A percentile compares a stretch with the other conserved stretches of the same genome.
phyloP scores from a whole-genome alignment of 2,329 filamentous ascomycete species.

The Verruconis gallopava region DNA sequence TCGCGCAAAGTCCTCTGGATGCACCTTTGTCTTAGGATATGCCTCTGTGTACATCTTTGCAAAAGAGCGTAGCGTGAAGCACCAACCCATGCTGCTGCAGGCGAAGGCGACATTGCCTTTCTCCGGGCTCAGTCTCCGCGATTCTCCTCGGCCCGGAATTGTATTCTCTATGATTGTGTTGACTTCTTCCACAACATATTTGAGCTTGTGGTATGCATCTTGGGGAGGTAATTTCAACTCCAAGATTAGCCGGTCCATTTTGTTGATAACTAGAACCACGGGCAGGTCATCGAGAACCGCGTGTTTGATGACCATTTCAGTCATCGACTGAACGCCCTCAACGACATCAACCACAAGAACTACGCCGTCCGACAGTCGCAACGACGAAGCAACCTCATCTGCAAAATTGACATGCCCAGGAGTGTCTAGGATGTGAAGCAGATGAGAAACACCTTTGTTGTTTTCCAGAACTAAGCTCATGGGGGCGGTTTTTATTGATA shows the following conservation, averaged over 20 bases:
- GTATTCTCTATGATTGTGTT: constrained; percentile 90
- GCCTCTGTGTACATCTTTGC: constrained; percentile 91
- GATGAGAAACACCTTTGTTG: constrained; percentile 84
- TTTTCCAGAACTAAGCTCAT: constrained; percentile 87
- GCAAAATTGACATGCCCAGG: constrained; percentile 98
- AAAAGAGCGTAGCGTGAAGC: constrained; percentile 87
- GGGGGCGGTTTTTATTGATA: constrained; percentile 85
- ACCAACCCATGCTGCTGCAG: constrained; percentile 89
- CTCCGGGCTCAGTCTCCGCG: constrained; percentile 76
- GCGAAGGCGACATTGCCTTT: constrained; percentile 98
- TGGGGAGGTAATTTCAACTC: constrained; percentile 88
- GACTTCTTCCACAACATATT: constrained; percentile 96
- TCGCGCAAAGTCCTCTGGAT: constrained; percentile 67
- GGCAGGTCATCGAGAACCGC: constrained; percentile 82
- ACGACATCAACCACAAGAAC: constrained; percentile 92
- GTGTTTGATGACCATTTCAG: constrained; percentile 94
- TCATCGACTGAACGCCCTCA: constrained; percentile 97
- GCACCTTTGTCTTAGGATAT: constrained; percentile 51
- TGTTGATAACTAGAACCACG: constrained; percentile 85
- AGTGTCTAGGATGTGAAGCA: constrained; percentile 90
- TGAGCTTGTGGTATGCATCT: constrained; percentile 97
- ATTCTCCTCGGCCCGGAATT: constrained; percentile 66
- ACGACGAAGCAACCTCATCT: constrained; percentile 81
- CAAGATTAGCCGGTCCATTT: constrained; percentile 88
- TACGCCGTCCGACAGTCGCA: constrained; percentile 80